These are phyloP conservation scores for Suhomyces emberorum DNA, from an alignment of 805 yeast genomes.

Conservation along the genomic window DNA sequence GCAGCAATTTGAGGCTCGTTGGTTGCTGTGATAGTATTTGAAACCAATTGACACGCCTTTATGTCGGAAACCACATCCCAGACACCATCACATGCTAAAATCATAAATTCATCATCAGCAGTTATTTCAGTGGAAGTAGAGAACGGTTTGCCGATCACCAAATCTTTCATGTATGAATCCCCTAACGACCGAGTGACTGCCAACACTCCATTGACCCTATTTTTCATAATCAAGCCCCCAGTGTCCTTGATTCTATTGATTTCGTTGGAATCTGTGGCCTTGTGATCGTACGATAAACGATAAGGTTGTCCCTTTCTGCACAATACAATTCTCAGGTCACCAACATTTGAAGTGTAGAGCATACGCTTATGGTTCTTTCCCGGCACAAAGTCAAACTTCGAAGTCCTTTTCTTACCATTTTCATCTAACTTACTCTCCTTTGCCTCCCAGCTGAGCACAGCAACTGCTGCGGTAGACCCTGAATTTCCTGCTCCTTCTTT, in stretches of 20 bases:
- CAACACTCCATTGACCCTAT: conserved; percentile 91
- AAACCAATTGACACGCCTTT: conserved; percentile 72
- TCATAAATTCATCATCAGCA: conserved; percentile 68
- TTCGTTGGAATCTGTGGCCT: conserved; percentile 80
- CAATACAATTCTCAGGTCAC: conserved; percentile 84
- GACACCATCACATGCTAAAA: conserved; percentile 92
- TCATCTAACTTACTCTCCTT: conserved; percentile 9
- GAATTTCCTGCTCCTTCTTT: conserved; percentile 65
- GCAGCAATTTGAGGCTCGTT: conserved; percentile 64
- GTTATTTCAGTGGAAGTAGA: conserved; percentile 82
- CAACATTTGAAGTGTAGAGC: conserved; percentile 92
- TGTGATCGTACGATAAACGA: conserved; percentile 88
- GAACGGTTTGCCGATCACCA: conserved; percentile 87
- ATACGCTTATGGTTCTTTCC: conserved; percentile 56
- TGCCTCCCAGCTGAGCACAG: conserved; percentile 81
- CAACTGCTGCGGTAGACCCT: conserved; percentile 96
- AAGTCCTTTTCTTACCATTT: conserved; percentile 6
- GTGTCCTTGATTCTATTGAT: conserved; percentile 66
- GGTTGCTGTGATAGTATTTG: conserved; percentile 36
- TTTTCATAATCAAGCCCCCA: conserved; percentile 88
- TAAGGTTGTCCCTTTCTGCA: conserved; percentile 72
- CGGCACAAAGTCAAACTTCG: conserved; percentile 49
- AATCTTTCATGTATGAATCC: conserved; percentile 85
- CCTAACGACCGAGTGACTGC: conserved; percentile 95
- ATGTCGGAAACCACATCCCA: conserved; percentile 94